Evolutionary conservation across 1,284 basidiomycete genomes (phyloP).

Genomic region (Taiwanofungus camphoratus): DNA sequence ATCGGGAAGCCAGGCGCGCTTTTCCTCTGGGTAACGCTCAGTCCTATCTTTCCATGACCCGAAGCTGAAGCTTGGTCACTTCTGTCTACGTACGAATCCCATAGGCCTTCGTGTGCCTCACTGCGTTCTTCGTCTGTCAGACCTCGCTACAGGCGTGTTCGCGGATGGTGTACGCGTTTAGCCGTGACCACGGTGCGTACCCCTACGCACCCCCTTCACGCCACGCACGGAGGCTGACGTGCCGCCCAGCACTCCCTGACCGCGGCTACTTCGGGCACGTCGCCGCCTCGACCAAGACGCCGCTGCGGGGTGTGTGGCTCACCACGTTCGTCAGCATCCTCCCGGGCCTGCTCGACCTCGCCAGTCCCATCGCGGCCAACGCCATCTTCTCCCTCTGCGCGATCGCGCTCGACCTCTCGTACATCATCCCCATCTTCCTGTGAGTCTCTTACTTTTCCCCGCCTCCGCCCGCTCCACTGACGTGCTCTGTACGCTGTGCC

Average conservation of each 20-base stretch:
- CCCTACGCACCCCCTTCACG: not conserved
- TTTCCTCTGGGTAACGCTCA: conserved; percentile 72
- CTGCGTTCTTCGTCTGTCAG: conserved; percentile 81
- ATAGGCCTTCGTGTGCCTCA: conserved; percentile 69
- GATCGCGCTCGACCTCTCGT: conserved; percentile 67
- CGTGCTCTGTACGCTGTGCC: not conserved
- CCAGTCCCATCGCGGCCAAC: conserved; percentile 71
- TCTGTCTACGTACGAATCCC: not conserved
- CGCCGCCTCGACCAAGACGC: conserved; percentile 64
- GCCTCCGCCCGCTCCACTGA: not conserved
- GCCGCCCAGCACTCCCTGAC: conserved; percentile 53
- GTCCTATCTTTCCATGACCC: conserved; percentile 14
- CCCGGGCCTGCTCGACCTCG: conserved; percentile 74
- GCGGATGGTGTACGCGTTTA: conserved; percentile 86
- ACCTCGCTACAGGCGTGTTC: conserved; percentile 82
- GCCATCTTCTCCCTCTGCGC: conserved; percentile 82
- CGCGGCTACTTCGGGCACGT: conserved; percentile 73
- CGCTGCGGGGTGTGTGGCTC: conserved; percentile 79
- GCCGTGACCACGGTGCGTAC: conserved; percentile 65
- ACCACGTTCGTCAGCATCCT: conserved; percentile 65
- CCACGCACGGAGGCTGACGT: not conserved
- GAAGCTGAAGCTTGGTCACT: not conserved
- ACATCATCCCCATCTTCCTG: conserved; percentile 70
- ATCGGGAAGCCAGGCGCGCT: conserved; percentile 71
- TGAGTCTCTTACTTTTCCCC: conserved; percentile 16